Evolutionary conservation across 805 yeast genomes (phyloP).

Genomic region (Wickerhamomyces silvicola): DNA sequence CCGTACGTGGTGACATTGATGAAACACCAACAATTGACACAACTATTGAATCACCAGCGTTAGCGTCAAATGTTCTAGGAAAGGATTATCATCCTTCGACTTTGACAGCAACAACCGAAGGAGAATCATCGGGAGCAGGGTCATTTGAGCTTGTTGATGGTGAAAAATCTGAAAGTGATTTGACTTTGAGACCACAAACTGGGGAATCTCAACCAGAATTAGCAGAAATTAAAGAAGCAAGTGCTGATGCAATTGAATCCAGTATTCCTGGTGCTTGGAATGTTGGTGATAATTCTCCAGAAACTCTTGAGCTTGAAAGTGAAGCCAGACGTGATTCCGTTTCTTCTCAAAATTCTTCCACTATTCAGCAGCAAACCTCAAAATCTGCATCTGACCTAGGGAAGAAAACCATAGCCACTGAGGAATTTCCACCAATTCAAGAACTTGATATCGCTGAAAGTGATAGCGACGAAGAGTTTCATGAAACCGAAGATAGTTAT

Average conservation of each 20-base stretch:
- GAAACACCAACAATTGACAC: conserved; percentile 22
- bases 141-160: conserved; percentile 22
- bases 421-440: conserved; percentile 58
- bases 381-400: too few species aligned
- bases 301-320: conserved; percentile 3
- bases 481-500: conserved; percentile 33
- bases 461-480: conserved; percentile 35
- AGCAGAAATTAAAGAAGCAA: too few species aligned
- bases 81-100: conserved; percentile 16
- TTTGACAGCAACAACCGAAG: conserved; percentile 16
- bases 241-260: conserved; percentile 19
- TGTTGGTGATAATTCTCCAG: conserved; percentile 24
- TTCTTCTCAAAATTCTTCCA: conserved; percentile 8
- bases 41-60: conserved; percentile 22
- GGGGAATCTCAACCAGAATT: conserved; percentile 1
- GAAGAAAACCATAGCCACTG: too few species aligned
- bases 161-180: conserved; percentile 14
- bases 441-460: conserved; percentile 50
- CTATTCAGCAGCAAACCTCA: conserved; percentile 1
- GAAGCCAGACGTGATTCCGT: conserved; percentile 6
- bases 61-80: conserved; percentile 26
- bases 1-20: conserved; percentile 66
- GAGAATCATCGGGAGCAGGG: conserved; percentile 18
- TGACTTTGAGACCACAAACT: conserved; percentile 6
- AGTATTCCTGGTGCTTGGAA: conserved; percentile 26